Conservation (phyloP, 2,329 filamentous ascomycete genomes). For the Graphium sp. region DNA sequence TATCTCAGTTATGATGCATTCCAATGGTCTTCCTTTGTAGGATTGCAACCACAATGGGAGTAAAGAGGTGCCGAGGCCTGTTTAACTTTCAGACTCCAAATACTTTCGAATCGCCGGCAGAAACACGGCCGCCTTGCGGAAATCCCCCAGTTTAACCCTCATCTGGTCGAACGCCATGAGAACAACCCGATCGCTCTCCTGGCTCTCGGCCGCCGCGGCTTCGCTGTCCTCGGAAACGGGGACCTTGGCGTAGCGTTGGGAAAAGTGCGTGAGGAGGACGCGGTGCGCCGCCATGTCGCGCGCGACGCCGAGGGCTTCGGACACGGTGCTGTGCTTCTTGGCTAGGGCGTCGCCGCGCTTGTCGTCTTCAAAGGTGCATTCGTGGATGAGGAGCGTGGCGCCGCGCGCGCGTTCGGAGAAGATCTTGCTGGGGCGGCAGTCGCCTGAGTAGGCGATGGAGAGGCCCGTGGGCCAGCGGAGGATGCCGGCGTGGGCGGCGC, state of each 20-base stretch:
- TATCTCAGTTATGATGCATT: no score
- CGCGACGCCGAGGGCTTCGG: constrained; percentile 68
- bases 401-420: constrained; percentile 59
- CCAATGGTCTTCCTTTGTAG: no score
- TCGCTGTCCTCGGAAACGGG: constrained; percentile 27
- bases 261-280: constrained; percentile 85
- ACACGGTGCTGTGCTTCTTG: constrained; percentile 83
- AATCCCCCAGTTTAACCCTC: constrained; percentile 54
- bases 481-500: constrained; percentile 57
- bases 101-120: constrained; percentile 36
- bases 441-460: constrained; percentile 84
- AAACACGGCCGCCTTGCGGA: constrained; percentile 47
- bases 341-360: constrained; percentile 58
- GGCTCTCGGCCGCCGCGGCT: constrained; percentile 12
- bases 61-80: background rate
- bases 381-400: constrained; percentile 78
- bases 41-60: no score
- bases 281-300: constrained; percentile 62
- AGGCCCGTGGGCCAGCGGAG: constrained; percentile 67
- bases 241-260: constrained; percentile 76
- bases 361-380: constrained; percentile 90
- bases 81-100: constrained; percentile 21
- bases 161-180: constrained; percentile 69
- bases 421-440: constrained; percentile 61
- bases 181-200: constrained; percentile 38